Percentiles rank a stretch among this genome's conserved stretches.
Evolutionary conservation across 2,329 filamentous ascomycete species (phyloP).

Genomic region (Hypocreales sp.): DNA sequence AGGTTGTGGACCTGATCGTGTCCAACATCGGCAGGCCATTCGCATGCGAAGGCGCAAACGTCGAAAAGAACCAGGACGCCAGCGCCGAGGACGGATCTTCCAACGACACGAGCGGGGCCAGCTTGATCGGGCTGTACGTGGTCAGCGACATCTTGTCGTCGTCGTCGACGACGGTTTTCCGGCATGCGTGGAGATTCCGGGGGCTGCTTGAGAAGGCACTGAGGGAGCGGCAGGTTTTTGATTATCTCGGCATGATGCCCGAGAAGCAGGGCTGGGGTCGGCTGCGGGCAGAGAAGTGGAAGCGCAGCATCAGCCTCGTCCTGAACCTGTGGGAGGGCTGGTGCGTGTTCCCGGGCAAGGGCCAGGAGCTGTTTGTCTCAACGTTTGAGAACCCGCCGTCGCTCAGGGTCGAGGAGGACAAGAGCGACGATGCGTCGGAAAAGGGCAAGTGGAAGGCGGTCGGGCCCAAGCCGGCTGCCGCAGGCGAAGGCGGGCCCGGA

Average conservation of each 20-base stretch:
- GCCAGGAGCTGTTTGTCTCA: slow-evolving; percentile 53
- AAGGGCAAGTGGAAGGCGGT: slow-evolving; percentile 34
- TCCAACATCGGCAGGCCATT: slow-evolving; percentile 69
- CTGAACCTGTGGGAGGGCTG: slow-evolving; percentile 57
- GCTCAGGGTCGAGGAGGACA: slow-evolving; percentile 14
- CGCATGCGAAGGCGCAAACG: slow-evolving; percentile 55
- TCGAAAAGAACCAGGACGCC: slow-evolving; percentile 22
- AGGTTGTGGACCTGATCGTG: slow-evolving; percentile 80
- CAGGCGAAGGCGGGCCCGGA: slow-evolving; percentile 8
- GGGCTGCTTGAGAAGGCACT: slow-evolving; percentile 65
- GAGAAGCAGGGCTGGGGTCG: slow-evolving; percentile 65
- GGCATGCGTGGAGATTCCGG: slow-evolving; percentile 76
- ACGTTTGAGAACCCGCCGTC: slow-evolving; percentile 57
- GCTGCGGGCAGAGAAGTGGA: slow-evolving; percentile 72
- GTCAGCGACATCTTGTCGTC: slow-evolving; percentile 65
- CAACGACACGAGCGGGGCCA: slow-evolving; percentile 54
- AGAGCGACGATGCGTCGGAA: slow-evolving; percentile 13
- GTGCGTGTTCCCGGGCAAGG: slow-evolving; percentile 59
- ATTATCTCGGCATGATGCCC: slow-evolving; percentile 57
- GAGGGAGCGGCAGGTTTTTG: slow-evolving; percentile 53
- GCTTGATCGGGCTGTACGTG: slow-evolving; percentile 69
- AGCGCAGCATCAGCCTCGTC: slow-evolving; percentile 54
- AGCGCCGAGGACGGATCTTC: slow-evolving; percentile 19
- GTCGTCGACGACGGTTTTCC: slow-evolving; percentile 58
- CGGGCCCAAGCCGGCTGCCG: slow-evolving; percentile 16